Evolutionary conservation across 1,284 basidiomycete species (phyloP).

Genomic region (Papiliotrema fonsecae): DNA sequence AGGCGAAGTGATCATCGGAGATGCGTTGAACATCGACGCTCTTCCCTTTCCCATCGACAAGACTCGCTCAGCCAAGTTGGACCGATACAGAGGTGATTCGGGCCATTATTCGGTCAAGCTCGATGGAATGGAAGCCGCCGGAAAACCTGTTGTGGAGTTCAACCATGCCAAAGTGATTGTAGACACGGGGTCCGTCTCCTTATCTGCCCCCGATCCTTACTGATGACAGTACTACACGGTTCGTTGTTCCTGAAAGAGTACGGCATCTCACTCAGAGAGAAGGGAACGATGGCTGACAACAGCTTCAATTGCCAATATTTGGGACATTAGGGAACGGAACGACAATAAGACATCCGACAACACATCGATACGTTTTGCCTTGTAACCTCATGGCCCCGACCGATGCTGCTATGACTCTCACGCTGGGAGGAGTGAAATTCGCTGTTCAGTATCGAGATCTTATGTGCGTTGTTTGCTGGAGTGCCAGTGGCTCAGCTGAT

Average conservation of each 20-base stretch:
- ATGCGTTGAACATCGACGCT: neutral
- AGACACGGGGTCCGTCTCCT: conserved; percentile 5
- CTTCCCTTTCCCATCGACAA: neutral
- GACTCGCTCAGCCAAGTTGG: neutral
- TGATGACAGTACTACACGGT: neutral
- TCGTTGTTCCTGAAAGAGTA: conserved; percentile 1
- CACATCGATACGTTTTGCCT: neutral
- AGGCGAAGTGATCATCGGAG: conserved; percentile 6
- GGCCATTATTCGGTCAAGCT: conserved; percentile 2
- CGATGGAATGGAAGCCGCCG: conserved; percentile 1
- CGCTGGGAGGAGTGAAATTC: conserved; percentile 1
- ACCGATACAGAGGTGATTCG: neutral
- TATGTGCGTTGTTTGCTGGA: neutral
- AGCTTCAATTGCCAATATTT: neutral
- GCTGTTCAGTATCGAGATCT: neutral
- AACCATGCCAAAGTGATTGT: neutral
- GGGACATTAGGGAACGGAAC: neutral
- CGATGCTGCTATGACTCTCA: neutral
- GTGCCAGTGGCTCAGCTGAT: neutral
- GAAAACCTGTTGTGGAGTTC: neutral
- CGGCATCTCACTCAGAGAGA: neutral
- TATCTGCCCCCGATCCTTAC: neutral
- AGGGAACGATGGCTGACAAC: neutral
- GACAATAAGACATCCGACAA: neutral
- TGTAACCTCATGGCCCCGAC: neutral